Conservation (phyloP, 768 basidiomycete genomes). For the Trametes maxima region DNA sequence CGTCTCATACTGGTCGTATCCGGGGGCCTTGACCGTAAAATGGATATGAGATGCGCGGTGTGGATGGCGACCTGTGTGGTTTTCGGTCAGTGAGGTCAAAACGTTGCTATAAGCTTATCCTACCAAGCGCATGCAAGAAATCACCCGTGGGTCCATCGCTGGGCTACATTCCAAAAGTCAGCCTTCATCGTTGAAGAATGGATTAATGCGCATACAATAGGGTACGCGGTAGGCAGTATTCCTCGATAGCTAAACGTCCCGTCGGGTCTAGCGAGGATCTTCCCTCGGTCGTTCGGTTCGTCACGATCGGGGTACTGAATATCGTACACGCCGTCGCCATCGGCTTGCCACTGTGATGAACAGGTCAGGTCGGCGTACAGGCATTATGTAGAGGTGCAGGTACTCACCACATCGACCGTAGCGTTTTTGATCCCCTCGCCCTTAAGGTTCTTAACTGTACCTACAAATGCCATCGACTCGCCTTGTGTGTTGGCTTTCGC, state of each 20-base stretch:
- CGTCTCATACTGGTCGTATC: slow-evolving; percentile 36
- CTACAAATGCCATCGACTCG: slow-evolving; percentile 39
- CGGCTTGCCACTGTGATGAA: slow-evolving; percentile 40
- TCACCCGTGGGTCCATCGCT: slow-evolving; percentile 36
- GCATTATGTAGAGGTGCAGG: background rate
- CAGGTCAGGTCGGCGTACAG: background rate
- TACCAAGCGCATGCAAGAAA: slow-evolving; percentile 31
- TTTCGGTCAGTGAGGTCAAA: background rate
- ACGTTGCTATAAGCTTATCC: background rate
- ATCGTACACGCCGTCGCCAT: slow-evolving; percentile 42
- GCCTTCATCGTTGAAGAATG: background rate
- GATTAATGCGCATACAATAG: slow-evolving; percentile 29
- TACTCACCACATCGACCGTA: slow-evolving; percentile 39
- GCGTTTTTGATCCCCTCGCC: slow-evolving; percentile 36
- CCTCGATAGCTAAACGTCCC: slow-evolving; percentile 37
- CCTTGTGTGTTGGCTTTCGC: slow-evolving; percentile 32
- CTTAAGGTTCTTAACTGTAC: slow-evolving; percentile 38
- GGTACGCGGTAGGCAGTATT: slow-evolving; percentile 37
- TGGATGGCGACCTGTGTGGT: slow-evolving; percentile 33
- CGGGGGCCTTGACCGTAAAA: slow-evolving; percentile 36
- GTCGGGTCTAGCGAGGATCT: slow-evolving; percentile 34
- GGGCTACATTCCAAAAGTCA: slow-evolving; percentile 23
- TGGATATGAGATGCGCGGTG: slow-evolving; percentile 39
- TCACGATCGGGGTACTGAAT: slow-evolving; percentile 35
- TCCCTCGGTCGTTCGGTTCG: slow-evolving; percentile 36